These are phyloP conservation scores for Cyclotella baltica DNA, from an alignment of 108 stramenopile species.

Conservation along the genomic window DNA sequence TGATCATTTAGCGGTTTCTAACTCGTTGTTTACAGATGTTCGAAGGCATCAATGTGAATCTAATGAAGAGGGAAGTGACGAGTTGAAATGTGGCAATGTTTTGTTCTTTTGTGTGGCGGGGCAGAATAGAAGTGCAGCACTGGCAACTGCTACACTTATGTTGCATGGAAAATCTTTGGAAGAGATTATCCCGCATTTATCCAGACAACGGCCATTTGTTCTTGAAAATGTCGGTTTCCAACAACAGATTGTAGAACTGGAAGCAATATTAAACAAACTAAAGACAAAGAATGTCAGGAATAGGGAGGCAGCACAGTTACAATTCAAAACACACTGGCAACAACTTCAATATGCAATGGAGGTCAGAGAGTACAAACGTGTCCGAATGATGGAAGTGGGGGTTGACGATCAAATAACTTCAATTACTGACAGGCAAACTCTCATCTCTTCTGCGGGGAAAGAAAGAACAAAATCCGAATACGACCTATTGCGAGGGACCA, in stretches of 20 bases:
- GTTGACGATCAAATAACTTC: constrained; percentile 17
- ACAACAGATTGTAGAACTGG: constrained; percentile 71
- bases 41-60: constrained; percentile 18
- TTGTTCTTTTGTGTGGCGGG: constrained; percentile 84
- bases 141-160: constrained; percentile 64
- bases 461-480: constrained; percentile 36
- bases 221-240: constrained; percentile 84
- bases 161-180: constrained; percentile 66
- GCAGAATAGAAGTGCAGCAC: constrained; percentile 64
- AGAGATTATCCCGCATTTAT: constrained; percentile 49
- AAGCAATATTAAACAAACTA: constrained; percentile 54
- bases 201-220: constrained; percentile 66
- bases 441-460: not conserved
- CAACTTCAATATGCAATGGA: constrained; percentile 27
- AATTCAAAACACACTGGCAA: constrained; percentile 37
- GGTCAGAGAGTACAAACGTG: constrained; percentile 29
- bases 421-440: constrained; percentile 32
- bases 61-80: not conserved
- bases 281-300: constrained; percentile 13
- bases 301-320: constrained; percentile 11
- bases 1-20: constrained; percentile 70
- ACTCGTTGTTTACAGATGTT: constrained; percentile 59
- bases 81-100: constrained; percentile 49
- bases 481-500: constrained; percentile 26
- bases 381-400: constrained; percentile 27